Conservation (phyloP, 1,284 basidiomycete genomes). For the Malassezia caprae region DNA sequence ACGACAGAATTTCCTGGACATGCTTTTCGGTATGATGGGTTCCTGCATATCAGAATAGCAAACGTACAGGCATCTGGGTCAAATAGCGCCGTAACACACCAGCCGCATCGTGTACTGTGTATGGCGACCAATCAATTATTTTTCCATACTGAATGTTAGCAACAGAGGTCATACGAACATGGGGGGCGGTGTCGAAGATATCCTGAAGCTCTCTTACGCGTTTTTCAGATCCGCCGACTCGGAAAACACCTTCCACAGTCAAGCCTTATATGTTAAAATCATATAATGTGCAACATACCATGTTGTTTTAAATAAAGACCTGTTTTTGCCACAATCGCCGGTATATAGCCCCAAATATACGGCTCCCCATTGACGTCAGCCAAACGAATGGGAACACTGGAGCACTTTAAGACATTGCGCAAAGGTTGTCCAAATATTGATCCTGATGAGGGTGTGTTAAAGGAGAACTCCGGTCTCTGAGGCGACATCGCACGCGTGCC, state of each 20-base stretch:
- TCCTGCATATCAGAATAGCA: constrained; percentile 55
- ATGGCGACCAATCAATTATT: constrained; percentile 78
- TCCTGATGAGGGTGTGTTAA: neutral
- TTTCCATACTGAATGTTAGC: constrained; percentile 66
- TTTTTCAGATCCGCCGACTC: constrained; percentile 64
- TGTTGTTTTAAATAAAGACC: constrained; percentile 52
- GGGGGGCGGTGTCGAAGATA: constrained; percentile 73
- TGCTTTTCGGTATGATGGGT: constrained; percentile 74
- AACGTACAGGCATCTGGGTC: constrained; percentile 61
- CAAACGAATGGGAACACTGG: constrained; percentile 89
- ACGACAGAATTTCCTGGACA: constrained; percentile 80
- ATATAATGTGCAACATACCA: constrained; percentile 52
- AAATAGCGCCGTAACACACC: constrained; percentile 90
- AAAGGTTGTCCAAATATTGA: constrained; percentile 74
- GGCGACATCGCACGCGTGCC: neutral
- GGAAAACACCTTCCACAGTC: constrained; percentile 88
- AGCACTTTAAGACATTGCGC: constrained; percentile 70
- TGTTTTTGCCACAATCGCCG: constrained; percentile 94
- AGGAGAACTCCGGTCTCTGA: neutral
- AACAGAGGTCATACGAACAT: neutral
- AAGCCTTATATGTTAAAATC: constrained; percentile 50
- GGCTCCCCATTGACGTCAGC: constrained; percentile 54
- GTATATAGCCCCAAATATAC: constrained; percentile 62
- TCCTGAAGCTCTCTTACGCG: constrained; percentile 90
- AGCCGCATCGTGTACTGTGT: constrained; percentile 88